phyloP scores from a whole-genome alignment of 164 flowering plant species.

The Aristolochia contorta region DNA sequence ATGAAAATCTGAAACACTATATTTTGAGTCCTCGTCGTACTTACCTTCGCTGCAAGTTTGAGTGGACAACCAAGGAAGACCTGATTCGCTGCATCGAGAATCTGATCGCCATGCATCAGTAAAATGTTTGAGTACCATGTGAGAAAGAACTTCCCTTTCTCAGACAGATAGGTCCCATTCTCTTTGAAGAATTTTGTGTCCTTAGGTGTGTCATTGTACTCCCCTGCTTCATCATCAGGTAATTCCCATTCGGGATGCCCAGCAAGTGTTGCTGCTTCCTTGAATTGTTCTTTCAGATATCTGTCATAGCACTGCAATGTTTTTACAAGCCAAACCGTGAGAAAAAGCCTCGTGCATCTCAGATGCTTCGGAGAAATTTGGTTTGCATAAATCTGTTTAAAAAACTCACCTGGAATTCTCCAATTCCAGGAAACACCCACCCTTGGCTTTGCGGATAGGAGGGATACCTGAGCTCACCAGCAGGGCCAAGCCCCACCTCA shows the following conservation, averaged over 20 bases:
- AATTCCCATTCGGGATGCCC: slow-evolving; percentile 76
- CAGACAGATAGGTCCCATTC: slow-evolving; percentile 52
- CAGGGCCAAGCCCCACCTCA: slow-evolving; percentile 93
- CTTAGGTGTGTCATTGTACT: slow-evolving; percentile 65
- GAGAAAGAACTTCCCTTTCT: slow-evolving; percentile 76
- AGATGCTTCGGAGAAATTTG: background rate
- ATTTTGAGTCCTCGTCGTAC: background rate
- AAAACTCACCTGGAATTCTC: slow-evolving; percentile 67
- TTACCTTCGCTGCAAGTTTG: slow-evolving; percentile 71
- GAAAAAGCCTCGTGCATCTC: background rate
- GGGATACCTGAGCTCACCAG: slow-evolving; percentile 87
- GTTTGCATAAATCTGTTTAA: background rate
- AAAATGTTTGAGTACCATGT: slow-evolving; percentile 79
- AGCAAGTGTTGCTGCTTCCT: slow-evolving; percentile 40
- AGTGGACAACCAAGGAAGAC: slow-evolving; percentile 56
- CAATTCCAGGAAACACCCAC: slow-evolving; percentile 85
- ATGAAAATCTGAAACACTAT: background rate
- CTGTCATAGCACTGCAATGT: slow-evolving; percentile 71
- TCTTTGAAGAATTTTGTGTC: slow-evolving; percentile 50
- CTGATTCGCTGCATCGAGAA: slow-evolving; percentile 74
- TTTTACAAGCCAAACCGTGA: background rate
- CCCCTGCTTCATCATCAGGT: slow-evolving; percentile 73
- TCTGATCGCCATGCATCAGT: slow-evolving; percentile 70
- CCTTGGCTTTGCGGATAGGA: slow-evolving; percentile 67
- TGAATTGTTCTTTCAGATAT: slow-evolving; percentile 51